phyloP scores from a whole-genome alignment of 768 basidiomycete genomes.

The Boletus rubroflammeus region DNA sequence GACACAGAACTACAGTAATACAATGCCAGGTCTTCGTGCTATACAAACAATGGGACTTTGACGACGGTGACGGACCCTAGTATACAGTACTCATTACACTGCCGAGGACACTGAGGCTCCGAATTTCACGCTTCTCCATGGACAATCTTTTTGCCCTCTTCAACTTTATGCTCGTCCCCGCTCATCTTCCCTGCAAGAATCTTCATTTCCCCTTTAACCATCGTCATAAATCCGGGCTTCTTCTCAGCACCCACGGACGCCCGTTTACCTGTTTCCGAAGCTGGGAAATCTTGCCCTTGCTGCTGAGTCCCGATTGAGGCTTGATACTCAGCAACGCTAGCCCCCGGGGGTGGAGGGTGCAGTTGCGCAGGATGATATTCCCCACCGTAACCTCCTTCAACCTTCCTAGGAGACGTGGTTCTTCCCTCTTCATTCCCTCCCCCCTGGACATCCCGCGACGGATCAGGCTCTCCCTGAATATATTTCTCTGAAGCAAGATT shows the following conservation, averaged over 20 bases:
- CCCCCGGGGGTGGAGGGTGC: conserved; percentile 25
- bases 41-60: conserved; percentile 7
- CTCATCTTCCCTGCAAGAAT: conserved; percentile 31
- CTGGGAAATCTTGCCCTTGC: not conserved
- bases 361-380: conserved; percentile 29
- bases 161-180: conserved; percentile 27
- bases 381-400: conserved; percentile 7
- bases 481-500: not conserved
- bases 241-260: conserved; percentile 9
- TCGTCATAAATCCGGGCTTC: conserved; percentile 27
- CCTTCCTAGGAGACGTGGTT: not conserved
- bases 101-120: not conserved
- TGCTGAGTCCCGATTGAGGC: not conserved
- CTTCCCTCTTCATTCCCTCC: not conserved
- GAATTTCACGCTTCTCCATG: conserved; percentile 22
- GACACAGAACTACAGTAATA: not conserved
- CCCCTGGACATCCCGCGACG: not conserved
- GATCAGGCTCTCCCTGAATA: not conserved
- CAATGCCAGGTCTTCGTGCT: conserved; percentile 2
- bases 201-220: conserved; percentile 35
- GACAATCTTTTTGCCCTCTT: conserved; percentile 27
- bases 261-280: not conserved
- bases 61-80: not conserved
- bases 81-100: conserved; percentile 1
- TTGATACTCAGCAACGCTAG: conserved; percentile 15